A percentile compares a stretch with the other conserved stretches of the same genome.
Evolutionary conservation across 2,329 filamentous ascomycete genomes (phyloP).

Genomic region (Fusarium torulosum): DNA sequence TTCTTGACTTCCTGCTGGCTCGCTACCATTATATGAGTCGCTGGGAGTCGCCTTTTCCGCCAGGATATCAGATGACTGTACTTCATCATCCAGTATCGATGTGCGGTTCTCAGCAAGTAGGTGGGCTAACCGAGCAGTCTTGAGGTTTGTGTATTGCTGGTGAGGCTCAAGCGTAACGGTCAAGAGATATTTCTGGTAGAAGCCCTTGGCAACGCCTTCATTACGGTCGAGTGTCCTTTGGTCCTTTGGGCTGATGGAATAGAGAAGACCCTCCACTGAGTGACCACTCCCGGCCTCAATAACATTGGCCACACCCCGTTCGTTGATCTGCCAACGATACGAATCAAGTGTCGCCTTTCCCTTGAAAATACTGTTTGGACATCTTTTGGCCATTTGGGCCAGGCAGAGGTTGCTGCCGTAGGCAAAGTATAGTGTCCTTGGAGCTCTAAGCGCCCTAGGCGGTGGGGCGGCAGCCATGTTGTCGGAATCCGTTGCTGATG

Average conservation of each 20-base stretch:
- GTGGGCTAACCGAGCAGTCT: background rate
- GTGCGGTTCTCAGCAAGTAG: background rate
- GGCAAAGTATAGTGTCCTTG: conserved; percentile 6
- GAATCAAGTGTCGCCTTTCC: conserved; percentile 9
- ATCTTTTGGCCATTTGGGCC: conserved; percentile 18
- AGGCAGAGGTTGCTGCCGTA: conserved; percentile 15
- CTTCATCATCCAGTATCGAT: background rate
- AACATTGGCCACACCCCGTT: conserved; percentile 11
- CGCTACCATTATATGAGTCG: background rate
- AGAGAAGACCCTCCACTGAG: conserved; percentile 11
- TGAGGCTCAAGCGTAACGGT: conserved; percentile 3
- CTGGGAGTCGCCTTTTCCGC: background rate
- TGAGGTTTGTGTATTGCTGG: background rate
- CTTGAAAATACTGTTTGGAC: conserved; percentile 14
- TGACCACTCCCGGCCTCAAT: background rate
- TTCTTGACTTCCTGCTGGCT: background rate
- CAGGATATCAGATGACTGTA: background rate
- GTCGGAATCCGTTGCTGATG: background rate
- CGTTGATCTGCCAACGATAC: conserved; percentile 11
- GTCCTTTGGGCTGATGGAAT: background rate
- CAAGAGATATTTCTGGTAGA: conserved; percentile 3
- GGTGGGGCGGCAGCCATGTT: background rate
- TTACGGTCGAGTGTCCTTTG: conserved; percentile 3
- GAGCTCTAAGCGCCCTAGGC: background rate
- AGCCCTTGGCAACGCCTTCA: conserved; percentile 7